Percentiles rank a stretch among this genome's conserved stretches.
phyloP scores from a whole-genome alignment of 306 rosid genomes.

The Vigna radiata region DNA sequence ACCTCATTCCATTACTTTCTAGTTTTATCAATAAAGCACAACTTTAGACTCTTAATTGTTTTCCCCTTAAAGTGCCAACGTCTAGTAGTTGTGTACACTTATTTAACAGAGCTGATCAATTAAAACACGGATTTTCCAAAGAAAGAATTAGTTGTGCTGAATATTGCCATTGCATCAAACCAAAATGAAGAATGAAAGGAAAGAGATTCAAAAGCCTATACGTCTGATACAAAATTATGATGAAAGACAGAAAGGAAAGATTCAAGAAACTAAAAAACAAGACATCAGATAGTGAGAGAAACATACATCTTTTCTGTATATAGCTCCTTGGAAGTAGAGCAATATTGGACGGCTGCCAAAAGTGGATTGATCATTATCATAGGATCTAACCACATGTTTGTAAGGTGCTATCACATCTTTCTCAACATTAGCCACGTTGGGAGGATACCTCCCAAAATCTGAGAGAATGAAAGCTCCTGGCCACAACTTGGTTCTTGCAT shows the following conservation, averaged over 20 bases:
- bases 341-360: slow-evolving; percentile 68
- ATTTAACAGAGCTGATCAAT: neutral
- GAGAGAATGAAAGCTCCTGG: slow-evolving; percentile 75
- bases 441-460: slow-evolving; percentile 91
- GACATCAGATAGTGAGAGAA: slow-evolving; percentile 36
- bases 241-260: slow-evolving; percentile 7
- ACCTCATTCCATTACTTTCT: neutral
- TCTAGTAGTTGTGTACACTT: neutral
- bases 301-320: slow-evolving; percentile 83
- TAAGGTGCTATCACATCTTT: slow-evolving; percentile 90
- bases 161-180: neutral
- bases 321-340: slow-evolving; percentile 89
- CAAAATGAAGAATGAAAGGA: neutral
- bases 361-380: slow-evolving; percentile 58
- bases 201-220: too few relatives aligned
- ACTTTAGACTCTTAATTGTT: neutral
- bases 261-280: slow-evolving; percentile 31
- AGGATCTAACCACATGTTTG: slow-evolving; percentile 64
- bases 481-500: slow-evolving; percentile 74
- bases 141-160: neutral
- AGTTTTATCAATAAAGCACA: neutral
- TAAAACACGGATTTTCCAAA: neutral
- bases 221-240: too few relatives aligned
- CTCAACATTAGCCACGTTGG: slow-evolving; percentile 73
- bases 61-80: neutral